Conservation (phyloP, 2,329 filamentous ascomycete species). For the Emydomyces testavorans region DNA sequence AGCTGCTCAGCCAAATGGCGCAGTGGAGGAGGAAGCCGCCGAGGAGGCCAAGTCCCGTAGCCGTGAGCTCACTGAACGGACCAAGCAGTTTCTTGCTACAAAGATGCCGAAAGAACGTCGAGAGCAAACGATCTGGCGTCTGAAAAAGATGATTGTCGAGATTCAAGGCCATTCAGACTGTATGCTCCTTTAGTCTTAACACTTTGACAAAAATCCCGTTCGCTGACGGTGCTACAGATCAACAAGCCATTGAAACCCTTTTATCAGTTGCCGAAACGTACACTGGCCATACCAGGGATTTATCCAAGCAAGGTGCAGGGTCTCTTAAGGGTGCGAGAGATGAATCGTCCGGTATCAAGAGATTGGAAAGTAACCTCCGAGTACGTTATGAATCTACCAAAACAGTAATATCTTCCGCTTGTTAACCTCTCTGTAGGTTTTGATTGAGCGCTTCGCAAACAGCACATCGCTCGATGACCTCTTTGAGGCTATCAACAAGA, state of each 20-base stretch:
- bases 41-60: conserved; percentile 37
- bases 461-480: conserved; percentile 79
- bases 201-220: neutral
- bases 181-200: conserved; percentile 30
- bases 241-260: conserved; percentile 79
- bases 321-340: conserved; percentile 61
- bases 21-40: neutral
- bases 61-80: conserved; percentile 32
- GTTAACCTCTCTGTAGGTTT: conserved; percentile 50
- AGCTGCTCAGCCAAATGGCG: neutral
- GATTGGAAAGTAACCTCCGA: conserved; percentile 69
- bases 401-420: conserved; percentile 30
- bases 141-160: conserved; percentile 97
- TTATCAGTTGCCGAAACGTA: conserved; percentile 78
- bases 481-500: conserved; percentile 68
- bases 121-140: conserved; percentile 78
- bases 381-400: conserved; percentile 39
- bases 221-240: conserved; percentile 42
- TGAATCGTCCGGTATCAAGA: conserved; percentile 48
- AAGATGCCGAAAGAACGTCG: conserved; percentile 91
- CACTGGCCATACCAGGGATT: conserved; percentile 55
- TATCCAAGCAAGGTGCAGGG: conserved; percentile 54
- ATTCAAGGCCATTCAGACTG: conserved; percentile 91
- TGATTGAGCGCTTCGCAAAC: conserved; percentile 94
- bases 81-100: conserved; percentile 64